Conservation (phyloP, 768 basidiomycete genomes). For the Sarcodon sp. region DNA sequence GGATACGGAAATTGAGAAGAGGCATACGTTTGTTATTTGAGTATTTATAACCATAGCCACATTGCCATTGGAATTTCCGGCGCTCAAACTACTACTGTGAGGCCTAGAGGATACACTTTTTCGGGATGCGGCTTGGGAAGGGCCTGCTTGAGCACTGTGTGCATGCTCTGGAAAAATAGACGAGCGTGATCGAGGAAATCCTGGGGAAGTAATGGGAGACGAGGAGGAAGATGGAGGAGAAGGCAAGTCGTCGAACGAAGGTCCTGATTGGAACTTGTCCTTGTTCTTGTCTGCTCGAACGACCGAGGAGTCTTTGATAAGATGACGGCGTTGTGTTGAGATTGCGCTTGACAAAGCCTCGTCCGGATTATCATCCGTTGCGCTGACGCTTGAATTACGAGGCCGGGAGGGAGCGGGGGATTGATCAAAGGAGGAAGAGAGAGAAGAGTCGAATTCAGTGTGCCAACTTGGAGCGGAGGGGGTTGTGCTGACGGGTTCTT, state of each 20-base stretch:
- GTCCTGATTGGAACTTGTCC: not conserved
- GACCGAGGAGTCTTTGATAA: conserved; percentile 10
- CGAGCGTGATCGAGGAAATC: not conserved
- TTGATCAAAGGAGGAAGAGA: conserved; percentile 17
- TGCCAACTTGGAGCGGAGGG: conserved; percentile 15
- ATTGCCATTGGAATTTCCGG: conserved; percentile 10
- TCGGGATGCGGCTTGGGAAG: not conserved
- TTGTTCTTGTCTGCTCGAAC: not conserved
- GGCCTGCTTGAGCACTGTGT: not conserved
- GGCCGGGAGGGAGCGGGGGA: conserved; percentile 24
- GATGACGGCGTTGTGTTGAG: conserved; percentile 42
- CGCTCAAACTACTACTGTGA: conserved; percentile 13
- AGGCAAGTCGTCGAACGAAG: not conserved
- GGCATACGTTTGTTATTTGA: conserved; percentile 13
- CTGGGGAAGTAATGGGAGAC: not conserved
- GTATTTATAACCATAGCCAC: conserved; percentile 12
- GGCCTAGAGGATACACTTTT: not conserved
- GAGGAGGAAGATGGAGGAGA: not conserved
- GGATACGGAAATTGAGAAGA: not conserved
- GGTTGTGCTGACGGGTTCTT: not conserved
- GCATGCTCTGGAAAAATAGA: no score
- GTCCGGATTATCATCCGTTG: conserved; percentile 27
- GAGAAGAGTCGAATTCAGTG: conserved; percentile 18
- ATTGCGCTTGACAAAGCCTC: conserved; percentile 26
- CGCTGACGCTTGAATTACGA: conserved; percentile 44